phyloP scores from a whole-genome alignment of 2,329 filamentous ascomycete species.

The Hortaea sp. region DNA sequence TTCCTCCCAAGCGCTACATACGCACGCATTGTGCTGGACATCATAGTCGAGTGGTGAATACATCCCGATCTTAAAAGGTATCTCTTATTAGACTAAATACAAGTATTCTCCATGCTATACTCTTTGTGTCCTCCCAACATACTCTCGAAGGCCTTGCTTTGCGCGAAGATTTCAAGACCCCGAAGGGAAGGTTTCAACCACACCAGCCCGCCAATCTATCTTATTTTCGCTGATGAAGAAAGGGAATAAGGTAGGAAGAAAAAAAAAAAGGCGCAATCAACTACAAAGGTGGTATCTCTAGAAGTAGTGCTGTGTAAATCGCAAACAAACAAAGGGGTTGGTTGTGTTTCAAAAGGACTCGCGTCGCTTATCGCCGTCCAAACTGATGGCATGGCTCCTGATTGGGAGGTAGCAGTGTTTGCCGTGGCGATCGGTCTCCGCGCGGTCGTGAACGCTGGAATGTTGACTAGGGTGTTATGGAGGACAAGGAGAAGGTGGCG shows the following conservation, averaged over 20 bases:
- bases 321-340: neutral
- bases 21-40: too few relatives aligned
- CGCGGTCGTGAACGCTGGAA: neutral
- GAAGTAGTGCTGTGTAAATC: neutral
- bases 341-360: neutral
- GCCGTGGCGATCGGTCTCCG: neutral
- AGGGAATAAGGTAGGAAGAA: neutral
- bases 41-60: too few relatives aligned
- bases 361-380: neutral
- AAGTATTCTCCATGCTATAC: neutral
- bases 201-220: neutral
- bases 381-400: neutral
- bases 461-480: neutral
- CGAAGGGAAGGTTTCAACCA: neutral
- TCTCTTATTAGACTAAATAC: neutral
- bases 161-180: neutral
- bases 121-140: neutral
- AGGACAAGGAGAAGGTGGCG: neutral
- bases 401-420: too few relatives aligned
- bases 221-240: neutral
- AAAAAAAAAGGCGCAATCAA: neutral
- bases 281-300: neutral
- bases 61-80: too few relatives aligned
- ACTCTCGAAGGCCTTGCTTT: neutral
- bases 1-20: too few relatives aligned